Base-by-base conservation (phyloP, 2,329 filamentous ascomycete species). In the Fusarium siculi region DNA sequence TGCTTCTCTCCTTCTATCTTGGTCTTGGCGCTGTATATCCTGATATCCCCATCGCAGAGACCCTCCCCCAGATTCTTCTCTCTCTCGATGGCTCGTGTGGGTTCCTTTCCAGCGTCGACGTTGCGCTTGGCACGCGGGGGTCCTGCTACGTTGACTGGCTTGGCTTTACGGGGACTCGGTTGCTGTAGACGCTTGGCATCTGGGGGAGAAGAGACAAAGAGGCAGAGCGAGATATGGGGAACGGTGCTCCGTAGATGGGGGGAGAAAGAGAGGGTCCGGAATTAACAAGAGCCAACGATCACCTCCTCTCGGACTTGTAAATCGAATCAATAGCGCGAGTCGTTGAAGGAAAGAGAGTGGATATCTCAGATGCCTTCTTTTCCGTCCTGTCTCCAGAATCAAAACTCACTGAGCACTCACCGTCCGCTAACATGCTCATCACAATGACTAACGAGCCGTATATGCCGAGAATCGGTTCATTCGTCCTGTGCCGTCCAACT, bases 51-150 rank as follows among this genome's bases (percentile, higher is more conserved):
- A 46, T 60, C 54, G 42, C 64, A 44, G 46, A 65, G 60, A 70
- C 43, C 60, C 70, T 73, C 65, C 56, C 65, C 70, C 65, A 47
- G 55, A 44, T 62, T 70, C 47, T 47, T 50, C 19, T 28, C 42
- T 53, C 28, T 30, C 23, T 39, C 32, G 19, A 39, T 44, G 37
- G 32, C 64, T 42, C 40, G 47, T 28, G 32, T 43, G n/a, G 28
- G 34, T 36, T 50, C 53, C 32, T 30, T 43, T 64, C 42, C 37
- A 70, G 19, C 53, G 34, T 55, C 44, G 23, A 32, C 28, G 54
- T 71, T 53, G 44, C 36, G 65, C 65, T 72, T 73, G 70, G 70
- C 70, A 63, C 58, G 70, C 66, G 61, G 70, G 70, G 69, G 52
- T 54, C 65, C 44, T 42, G 39, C 34, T 71, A 30, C 43, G 25